A percentile compares a stretch with the other conserved stretches of the same genome.
phyloP scores from a whole-genome alignment of 768 basidiomycete genomes.

The Phanerochaete sordida region DNA sequence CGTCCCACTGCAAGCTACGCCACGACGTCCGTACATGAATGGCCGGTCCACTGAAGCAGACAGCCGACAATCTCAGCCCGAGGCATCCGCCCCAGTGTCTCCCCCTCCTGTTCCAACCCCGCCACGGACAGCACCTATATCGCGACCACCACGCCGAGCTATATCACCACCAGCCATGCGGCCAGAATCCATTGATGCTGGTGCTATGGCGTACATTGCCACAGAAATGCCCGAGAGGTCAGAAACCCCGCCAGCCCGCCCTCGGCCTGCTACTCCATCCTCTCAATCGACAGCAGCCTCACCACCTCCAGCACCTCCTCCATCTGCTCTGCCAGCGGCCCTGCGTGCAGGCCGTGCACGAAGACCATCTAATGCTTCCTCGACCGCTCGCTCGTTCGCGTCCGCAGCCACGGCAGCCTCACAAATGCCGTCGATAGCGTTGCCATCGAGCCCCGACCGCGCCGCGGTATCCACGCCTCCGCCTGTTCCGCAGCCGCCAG shows the following conservation, averaged over 20 bases:
- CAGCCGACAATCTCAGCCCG: background rate
- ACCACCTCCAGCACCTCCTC: constrained; percentile 14
- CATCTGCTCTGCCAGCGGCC: constrained; percentile 23
- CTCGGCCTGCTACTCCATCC: constrained; percentile 19
- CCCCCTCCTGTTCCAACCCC: background rate
- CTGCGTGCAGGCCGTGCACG: constrained; percentile 29
- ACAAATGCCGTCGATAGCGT: constrained; percentile 11
- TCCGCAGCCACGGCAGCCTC: constrained; percentile 20
- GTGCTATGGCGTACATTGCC: constrained; percentile 3
- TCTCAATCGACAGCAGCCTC: constrained; percentile 18
- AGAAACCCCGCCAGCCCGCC: constrained; percentile 14
- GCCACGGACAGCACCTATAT: background rate
- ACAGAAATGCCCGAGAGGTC: constrained; percentile 6
- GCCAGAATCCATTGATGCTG: constrained; percentile 7
- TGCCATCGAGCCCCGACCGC: constrained; percentile 5
- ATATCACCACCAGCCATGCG: constrained; percentile 1
- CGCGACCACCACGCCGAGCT: constrained; percentile 5
- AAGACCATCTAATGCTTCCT: constrained; percentile 43
- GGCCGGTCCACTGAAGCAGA: constrained; percentile 10
- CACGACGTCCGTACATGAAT: constrained; percentile 18
- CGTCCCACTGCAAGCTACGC: constrained; percentile 18
- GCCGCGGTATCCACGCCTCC: background rate
- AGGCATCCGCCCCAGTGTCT: constrained; percentile 1
- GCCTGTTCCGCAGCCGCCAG: background rate
- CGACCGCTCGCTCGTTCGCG: constrained; percentile 8